Base-by-base conservation (phyloP, 768 basidiomycete species). In the Clavaria fumosa region DNA sequence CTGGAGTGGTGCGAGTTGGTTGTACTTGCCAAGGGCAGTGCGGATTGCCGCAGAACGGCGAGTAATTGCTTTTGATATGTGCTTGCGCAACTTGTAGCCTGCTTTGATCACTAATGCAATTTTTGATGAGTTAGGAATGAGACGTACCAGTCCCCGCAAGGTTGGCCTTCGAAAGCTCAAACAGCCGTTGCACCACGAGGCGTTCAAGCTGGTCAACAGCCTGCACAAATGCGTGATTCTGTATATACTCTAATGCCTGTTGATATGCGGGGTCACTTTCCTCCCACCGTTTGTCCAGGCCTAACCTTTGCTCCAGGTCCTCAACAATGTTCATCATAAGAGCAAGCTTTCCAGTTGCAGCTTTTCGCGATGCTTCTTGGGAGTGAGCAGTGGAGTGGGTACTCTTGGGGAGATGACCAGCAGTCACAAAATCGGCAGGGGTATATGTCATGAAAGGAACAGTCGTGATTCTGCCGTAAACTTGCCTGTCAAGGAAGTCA, bases 111-210 rank as follows among this genome's bases (percentile, higher is more conserved):
- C n/a, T 31, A 31, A n/a, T 17, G n/a, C n/a, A 31, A 17, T 17
- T n/a, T n/a, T n/a, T 31, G 5, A 17, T 17, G 7, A n/a, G 17
- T n/a, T n/a, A n/a, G 30, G 30, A 31, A n/a, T n/a, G 17, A n/a
- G n/a, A 31, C 30, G n/a, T 31, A 31, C 30, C 30, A n/a, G 30
- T 31, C n/a, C 17, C 17, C n/a, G 30, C n/a, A 31, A 31, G 30
- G 30, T 31, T 31, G n/a, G 30, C 30, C 30, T 31, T 31, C 17
- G 30, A n/a, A n/a, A 31, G 30, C 30, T 31, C 30, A 17, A 31
- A 31, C 30, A 31, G 17, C 17, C 30, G 7, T 31, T 31, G 7
- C n/a, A 17, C 30, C 5, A 31, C 30, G n/a, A n/a, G n/a, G n/a
- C n/a, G n/a, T n/a, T n/a, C n/a, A n/a, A n/a, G n/a, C n/a, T n/a